Base-by-base conservation (phyloP, 331 rosid species). In the Stylosanthes scabra region DNA sequence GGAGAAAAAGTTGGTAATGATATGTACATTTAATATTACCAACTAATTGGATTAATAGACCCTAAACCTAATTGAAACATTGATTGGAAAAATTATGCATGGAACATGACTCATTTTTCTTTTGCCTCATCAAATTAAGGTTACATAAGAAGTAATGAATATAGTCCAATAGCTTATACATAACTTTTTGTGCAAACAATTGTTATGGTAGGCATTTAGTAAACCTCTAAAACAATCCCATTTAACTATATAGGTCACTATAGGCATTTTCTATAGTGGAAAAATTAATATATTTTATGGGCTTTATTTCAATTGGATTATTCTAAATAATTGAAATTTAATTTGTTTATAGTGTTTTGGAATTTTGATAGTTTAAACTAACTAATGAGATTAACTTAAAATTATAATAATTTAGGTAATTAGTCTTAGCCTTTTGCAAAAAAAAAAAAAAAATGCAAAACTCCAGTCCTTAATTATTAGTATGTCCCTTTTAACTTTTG, bases 21-120 rank as follows among this genome's bases (percentile, higher is more conserved):
- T 54, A 40, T n/a, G n/a, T n/a, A n/a, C 41, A 25, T 67, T 47
- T 68, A 15, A 31, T 31, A 31, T 31, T 31, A 31, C 16, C 13
- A 70, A 61, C 58, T 69, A 20, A 55, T 45, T 20, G 55, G 6
- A 31, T 31, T 31, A 41, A 9, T 74, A 59, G 76, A 15, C 27
- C 77, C 40, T 42, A 59, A 60, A 62, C 66, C 44, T 76, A 65
- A 68, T 37, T 47, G 47, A 45, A 12, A 1, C 3, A 9, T 50
- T 61, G 28, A 69, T 61, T 47, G 29, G 81, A 77, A 20, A 20
- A 20, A 49, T 50, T 49, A 27, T 41, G 45, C 20, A 16, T 11
- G 72, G 16, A 50, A 50, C 66, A 54, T 70, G 63, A 41, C 44
- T 60, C 44, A 70, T 15, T 16, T 68, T 60, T 71, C 46, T 5